Base-by-base conservation (phyloP, 179 eudicot genomes). In the Spinacia oleracea region DNA sequence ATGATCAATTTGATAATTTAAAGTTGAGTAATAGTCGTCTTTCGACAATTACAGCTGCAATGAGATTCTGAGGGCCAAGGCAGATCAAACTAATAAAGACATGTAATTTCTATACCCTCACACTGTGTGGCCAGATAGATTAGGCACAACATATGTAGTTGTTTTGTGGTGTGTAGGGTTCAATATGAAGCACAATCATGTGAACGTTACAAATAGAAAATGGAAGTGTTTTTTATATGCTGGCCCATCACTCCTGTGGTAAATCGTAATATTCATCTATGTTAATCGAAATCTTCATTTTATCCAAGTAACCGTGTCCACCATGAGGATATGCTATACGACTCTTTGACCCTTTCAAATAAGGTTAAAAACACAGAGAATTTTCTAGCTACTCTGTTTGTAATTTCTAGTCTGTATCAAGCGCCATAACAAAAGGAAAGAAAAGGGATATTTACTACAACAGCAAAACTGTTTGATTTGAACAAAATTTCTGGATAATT, bases 101-200 rank as follows among this genome's bases (percentile, higher is more conserved):
- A 21, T 58, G 63, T 23, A 58, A 46, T 46, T 58, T 6, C 5
- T 58, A n/a, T 21, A 8, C n/a, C 23, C n/a, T 1, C 7, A 8
- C 29, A 58, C 7, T 58, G 63, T 23, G n/a, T 58, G 63, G 34
- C 68, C 20, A 63, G 68, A 63, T 63, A 29, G 34, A 31, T 63
- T 62, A 31, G 15, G 68, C 68, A 29, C 31, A 31, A 3, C 68
- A 18, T 18, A 18, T 66, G 1, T 66, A 42, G 27, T 38, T 62
- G 4, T 62, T 25, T 62, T 60, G 8, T 35, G 4, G 21, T 66
- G 70, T 66, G 70, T 66, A 66, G 71, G 71, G 71, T 35, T 66
- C 71, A 34, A 66, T 38, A 14, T 20, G 46, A 66, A 34, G 71
- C 71, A 66, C 10, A 35, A 38, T 25, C 46, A 62, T 62, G 66